Evolutionary conservation across 176 grass and related monocot species (phyloP), one percentile per base, ranked within the genome.

Genomic region (Bromus sterilis): DNA sequence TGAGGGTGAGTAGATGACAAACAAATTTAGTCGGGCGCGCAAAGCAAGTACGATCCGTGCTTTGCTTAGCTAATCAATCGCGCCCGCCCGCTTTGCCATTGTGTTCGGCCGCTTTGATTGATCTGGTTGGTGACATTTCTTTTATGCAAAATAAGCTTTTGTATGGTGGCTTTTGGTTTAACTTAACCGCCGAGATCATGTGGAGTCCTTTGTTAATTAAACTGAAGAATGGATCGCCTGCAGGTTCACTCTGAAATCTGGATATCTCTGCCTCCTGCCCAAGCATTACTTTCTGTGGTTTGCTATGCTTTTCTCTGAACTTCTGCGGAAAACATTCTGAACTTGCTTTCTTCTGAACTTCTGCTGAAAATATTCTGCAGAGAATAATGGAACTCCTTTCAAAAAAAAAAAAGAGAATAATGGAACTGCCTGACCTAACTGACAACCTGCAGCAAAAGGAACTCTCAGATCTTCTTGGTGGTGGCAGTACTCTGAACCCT

Each of bases 61-160:
- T 18, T 18, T 18, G 74, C 56, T 78, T 71, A 51, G 62, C 85
- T 87, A 68, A 69, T 63, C 64, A n/a, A n/a, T n/a, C n/a, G n/a
- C n/a, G n/a, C n/a, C n/a, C n/a, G 6, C n/a, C 77, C 46, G 21
- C 5, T 76, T 15, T 24, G n/a, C n/a, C n/a, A n/a, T n/a, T n/a
- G 75, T 28, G 56, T 65, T 18, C 26, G 36, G 21, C 21, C 40
- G n/a, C n/a, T n/a, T n/a, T n/a, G 28, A 58, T 69, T 1, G 18
- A 2, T 39, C 63, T 63, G 15, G 56, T 61, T 78, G 15, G 56
- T 53, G 82, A 13, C 70, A 76, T 42, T 69, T 76, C 14, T 26
- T 29, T 8, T 26, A 69, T 3, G 10, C 40, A 0, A 4, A 43
- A 70, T 1, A 4, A 4, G 18, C 37, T n/a, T 46, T 64, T n/a